Base-by-base conservation (phyloP, 768 basidiomycete genomes). In the Termitomyces sp. region DNA sequence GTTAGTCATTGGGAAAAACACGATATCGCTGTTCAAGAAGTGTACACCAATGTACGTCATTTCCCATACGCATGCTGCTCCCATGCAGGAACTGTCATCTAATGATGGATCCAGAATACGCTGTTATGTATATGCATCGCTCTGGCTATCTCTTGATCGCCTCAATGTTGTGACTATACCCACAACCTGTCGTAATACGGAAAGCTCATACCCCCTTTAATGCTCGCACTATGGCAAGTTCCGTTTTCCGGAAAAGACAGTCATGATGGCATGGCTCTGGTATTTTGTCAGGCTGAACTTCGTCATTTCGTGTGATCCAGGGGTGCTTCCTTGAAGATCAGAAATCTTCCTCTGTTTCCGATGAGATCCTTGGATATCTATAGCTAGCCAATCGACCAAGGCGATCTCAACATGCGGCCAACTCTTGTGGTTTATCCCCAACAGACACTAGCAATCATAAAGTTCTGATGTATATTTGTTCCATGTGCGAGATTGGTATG, bases 1-100 rank as follows among this genome's bases (percentile, higher is more conserved):
- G 82, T 81, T 51, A 91, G 88, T 62, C 92, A 94, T 67, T 94
- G 91, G 91, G 91, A 94, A 75, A 91, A 93, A 63, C 82, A 83
- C 55, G 92, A 94, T 68, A 77, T 80, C 53, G 85, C 91, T 59
- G 80, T 85, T 44, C 86, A 91, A 71, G 91, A 93, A 72, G 77
- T 93, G 69, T 91, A 82, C 74, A 78, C 79, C 50, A 94, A 91
- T 68, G 91, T 92, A 73, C 62, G 89, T 76, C 54, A 55, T 59
- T 57, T 40, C 61, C 47, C 43, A 44, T 20, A 43, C 4, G 9
- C n/a, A 20, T 52, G 55, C 61, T 26, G 28, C 61, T 56, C 46
- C 53, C 50, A 46, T 56, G 43, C 44, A 54, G 40, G 56, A 55
- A 43, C 56, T 51, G 54, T 62, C 49, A 64, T 52, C 50, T 50